Percentiles rank a stretch among this genome's conserved stretches.
Evolutionary conservation across 306 rosid genomes (phyloP).

Genomic region (Pyrus betulifolia): DNA sequence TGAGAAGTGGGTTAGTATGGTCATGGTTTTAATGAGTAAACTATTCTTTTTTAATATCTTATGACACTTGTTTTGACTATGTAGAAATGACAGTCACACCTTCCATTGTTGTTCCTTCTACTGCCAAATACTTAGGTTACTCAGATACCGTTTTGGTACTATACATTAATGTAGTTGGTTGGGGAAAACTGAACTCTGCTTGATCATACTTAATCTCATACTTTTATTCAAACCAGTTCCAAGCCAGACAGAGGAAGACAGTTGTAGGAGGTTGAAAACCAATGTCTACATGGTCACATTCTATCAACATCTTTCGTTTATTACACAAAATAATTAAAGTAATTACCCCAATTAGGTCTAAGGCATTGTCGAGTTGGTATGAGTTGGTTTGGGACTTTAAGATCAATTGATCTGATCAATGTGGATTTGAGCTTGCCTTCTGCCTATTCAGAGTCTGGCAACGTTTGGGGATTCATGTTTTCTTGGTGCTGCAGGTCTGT

Average conservation of each 20-base stretch:
- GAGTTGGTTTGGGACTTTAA: neutral
- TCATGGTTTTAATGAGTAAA: neutral
- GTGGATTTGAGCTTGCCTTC: neutral
- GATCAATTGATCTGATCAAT: neutral
- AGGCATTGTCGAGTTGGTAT: neutral
- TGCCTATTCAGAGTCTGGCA: neutral
- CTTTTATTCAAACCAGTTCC: neutral
- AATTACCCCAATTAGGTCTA: neutral
- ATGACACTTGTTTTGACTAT: neutral
- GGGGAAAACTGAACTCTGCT: neutral
- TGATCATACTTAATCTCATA: neutral
- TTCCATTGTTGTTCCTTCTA: neutral
- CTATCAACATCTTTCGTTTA: neutral
- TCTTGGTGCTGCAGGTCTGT: conserved; percentile 59
- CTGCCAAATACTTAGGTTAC: neutral
- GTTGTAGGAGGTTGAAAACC: neutral
- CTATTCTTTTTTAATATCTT: neutral
- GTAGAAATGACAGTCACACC: neutral
- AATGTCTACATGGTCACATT: neutral
- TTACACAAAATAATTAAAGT: neutral
- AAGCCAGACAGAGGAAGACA: neutral
- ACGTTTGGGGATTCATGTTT: conserved; percentile 15
- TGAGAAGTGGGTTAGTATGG: neutral
- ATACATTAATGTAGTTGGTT: neutral
- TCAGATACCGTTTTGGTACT: neutral